phyloP scores from a whole-genome alignment of 495 filamentous ascomycete species.

The Extremus antarcticus region DNA sequence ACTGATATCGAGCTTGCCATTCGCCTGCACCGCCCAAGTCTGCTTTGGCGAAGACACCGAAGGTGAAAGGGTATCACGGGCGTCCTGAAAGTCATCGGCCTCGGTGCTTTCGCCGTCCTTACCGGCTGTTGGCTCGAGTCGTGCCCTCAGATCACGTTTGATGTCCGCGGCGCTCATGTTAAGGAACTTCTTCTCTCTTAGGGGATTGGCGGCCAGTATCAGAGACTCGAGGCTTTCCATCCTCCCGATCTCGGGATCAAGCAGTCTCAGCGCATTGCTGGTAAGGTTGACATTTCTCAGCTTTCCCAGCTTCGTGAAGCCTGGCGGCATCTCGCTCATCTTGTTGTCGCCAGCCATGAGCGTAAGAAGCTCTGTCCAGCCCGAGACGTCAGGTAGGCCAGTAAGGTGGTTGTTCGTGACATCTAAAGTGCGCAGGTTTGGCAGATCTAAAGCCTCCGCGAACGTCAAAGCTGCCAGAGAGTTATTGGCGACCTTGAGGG shows the following conservation, averaged over 20 bases:
- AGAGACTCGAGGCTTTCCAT: constrained; percentile 70
- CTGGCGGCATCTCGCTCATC: constrained; percentile 60
- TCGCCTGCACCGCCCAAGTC: constrained; percentile 23
- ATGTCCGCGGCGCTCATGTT: constrained; percentile 70
- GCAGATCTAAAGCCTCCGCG: constrained; percentile 45
- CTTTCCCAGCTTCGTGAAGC: constrained; percentile 53
- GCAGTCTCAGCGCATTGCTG: constrained; percentile 62
- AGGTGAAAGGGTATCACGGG: background rate
- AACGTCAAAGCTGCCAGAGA: constrained; percentile 48
- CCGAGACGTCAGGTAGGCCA: constrained; percentile 54
- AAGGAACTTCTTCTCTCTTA: constrained; percentile 75
- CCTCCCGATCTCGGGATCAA: constrained; percentile 66
- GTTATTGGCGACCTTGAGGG: constrained; percentile 68
- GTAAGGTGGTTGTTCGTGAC: constrained; percentile 68
- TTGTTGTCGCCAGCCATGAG: constrained; percentile 72
- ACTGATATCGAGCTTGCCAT: constrained; percentile 31
- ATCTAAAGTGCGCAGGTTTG: constrained; percentile 61
- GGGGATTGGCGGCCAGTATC: constrained; percentile 70
- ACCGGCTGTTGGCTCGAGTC: constrained; percentile 45
- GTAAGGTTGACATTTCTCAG: constrained; percentile 70
- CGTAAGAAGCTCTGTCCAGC: constrained; percentile 60
- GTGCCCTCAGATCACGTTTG: constrained; percentile 60
- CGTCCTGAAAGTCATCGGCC: constrained; percentile 2
- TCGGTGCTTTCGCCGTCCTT: constrained; percentile 8
- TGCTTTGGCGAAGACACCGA: background rate